phyloP scores from a whole-genome alignment of 208 protist species.

The Herpetomonas samuelpessoai region DNA sequence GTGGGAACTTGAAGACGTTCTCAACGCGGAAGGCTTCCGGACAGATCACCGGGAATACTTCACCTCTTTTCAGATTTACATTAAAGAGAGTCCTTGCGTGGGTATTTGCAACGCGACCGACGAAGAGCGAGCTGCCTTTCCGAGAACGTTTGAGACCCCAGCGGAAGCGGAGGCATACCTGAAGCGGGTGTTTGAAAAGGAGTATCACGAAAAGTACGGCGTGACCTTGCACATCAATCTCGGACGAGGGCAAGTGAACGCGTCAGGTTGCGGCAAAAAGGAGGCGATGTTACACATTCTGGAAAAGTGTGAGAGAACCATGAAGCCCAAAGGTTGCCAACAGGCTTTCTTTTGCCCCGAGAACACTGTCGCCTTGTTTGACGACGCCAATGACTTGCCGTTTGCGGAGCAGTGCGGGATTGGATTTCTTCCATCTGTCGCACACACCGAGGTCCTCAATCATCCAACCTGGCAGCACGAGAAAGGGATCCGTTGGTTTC shows the following conservation, averaged over 20 bases:
- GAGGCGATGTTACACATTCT: slow-evolving; percentile 23
- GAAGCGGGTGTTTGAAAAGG: slow-evolving; percentile 5
- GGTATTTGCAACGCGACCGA: background rate
- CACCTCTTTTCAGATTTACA: slow-evolving; percentile 39
- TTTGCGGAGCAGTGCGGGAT: slow-evolving; percentile 31
- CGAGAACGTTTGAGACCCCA: slow-evolving; percentile 5
- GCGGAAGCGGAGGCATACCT: slow-evolving; percentile 24
- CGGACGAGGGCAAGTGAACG: slow-evolving; percentile 31
- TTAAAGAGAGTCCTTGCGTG: slow-evolving; percentile 21
- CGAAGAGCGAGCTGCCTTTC: background rate
- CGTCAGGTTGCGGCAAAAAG: slow-evolving; percentile 22
- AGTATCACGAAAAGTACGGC: slow-evolving; percentile 10
- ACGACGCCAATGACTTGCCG: slow-evolving; percentile 34
- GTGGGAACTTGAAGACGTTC: slow-evolving; percentile 14
- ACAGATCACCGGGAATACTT: slow-evolving; percentile 18
- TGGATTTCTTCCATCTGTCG: slow-evolving; percentile 36
- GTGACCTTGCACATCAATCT: slow-evolving; percentile 32
- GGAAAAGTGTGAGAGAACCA: background rate
- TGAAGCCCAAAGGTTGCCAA: background rate
- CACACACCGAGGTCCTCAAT: slow-evolving; percentile 25
- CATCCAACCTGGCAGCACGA: slow-evolving; percentile 7
- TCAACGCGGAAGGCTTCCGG: slow-evolving; percentile 22
- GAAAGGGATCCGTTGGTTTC: slow-evolving; percentile 16
- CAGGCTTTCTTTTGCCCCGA: slow-evolving; percentile 8
- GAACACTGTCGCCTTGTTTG: slow-evolving; percentile 28